These are phyloP conservation scores for Diacronema lutheri DNA, from an alignment of 78 protist species.

Conservation along the genomic window DNA sequence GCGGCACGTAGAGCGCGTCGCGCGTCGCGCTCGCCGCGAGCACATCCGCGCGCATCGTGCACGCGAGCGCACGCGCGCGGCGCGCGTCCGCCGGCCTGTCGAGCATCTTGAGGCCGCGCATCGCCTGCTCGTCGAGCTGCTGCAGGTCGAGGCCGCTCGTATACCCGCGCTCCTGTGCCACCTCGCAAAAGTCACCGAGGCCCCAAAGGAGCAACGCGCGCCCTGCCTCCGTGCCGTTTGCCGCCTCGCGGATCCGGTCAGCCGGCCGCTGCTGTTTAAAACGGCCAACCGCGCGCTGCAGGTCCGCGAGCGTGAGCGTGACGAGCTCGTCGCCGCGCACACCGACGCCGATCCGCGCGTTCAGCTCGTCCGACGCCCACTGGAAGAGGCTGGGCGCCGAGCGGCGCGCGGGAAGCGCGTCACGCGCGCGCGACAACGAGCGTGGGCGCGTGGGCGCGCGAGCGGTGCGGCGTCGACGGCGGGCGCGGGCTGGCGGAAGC, in stretches of 20 bases:
- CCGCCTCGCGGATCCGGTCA: no score
- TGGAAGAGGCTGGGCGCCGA: no score
- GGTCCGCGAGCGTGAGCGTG: neutral
- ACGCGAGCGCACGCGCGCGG: neutral
- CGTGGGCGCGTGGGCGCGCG: no score
- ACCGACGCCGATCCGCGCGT: neutral
- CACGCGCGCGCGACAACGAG: no score
- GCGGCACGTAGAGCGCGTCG: no score
- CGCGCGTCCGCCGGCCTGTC: neutral
- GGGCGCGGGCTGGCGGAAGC: no score
- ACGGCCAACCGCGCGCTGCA: neutral
- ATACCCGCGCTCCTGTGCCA: neutral
- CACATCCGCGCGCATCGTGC: no score
- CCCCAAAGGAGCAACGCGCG: neutral
- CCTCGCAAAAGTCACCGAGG: neutral
- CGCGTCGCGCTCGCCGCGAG: no score
- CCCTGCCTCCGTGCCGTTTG: neutral
- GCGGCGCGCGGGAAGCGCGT: no score
- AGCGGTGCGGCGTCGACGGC: no score
- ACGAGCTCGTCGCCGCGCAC: neutral
- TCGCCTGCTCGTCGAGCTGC: neutral
- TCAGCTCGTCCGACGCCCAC: conserved; percentile 14
- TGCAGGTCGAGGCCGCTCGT: neutral
- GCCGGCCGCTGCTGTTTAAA: no score
- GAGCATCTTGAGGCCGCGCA: neutral